phyloP scores from a whole-genome alignment of 2,329 filamentous ascomycete genomes.

The Alternaria triticimaculans region DNA sequence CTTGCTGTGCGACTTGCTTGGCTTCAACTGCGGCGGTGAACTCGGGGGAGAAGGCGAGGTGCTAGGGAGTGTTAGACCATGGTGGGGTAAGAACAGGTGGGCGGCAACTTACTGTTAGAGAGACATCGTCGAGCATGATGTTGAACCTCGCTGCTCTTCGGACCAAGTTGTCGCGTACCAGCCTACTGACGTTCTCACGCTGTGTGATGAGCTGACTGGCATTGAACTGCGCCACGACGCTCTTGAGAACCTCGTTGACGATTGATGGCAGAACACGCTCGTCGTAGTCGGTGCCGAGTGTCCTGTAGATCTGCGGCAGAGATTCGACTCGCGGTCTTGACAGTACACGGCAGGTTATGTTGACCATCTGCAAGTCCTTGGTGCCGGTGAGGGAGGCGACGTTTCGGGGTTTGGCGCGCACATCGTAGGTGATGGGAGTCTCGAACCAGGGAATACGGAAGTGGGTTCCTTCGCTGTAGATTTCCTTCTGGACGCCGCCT shows the following conservation, averaged over 20 bases:
- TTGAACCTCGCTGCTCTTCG: constrained; percentile 94
- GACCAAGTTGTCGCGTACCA: constrained; percentile 92
- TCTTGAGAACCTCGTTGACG: constrained; percentile 98
- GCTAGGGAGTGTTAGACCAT: constrained; percentile 51
- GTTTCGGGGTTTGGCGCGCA: constrained; percentile 95
- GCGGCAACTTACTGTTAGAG: constrained; percentile 74
- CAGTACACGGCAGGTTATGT: constrained; percentile 99
- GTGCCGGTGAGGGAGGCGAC: constrained; percentile 97
- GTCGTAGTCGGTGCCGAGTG: constrained; percentile 93
- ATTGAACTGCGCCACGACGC: constrained; percentile 98
- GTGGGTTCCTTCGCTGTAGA: constrained; percentile 98
- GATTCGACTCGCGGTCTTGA: constrained; percentile 87
- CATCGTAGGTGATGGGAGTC: constrained; percentile 95
- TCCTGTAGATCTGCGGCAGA: constrained; percentile 96
- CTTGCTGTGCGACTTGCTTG: constrained; percentile 79
- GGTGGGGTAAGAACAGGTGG: not conserved
- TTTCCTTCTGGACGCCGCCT: constrained; percentile 93
- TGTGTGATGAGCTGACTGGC: constrained; percentile 98
- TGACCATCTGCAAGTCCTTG: constrained; percentile 99
- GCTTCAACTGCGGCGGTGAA: constrained; percentile 73
- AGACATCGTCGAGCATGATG: constrained; percentile 96
- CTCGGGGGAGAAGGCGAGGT: constrained; percentile 72
- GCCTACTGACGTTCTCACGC: constrained; percentile 90
- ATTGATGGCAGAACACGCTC: constrained; percentile 98
- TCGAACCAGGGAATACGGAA: constrained; percentile 96